phyloP scores from a whole-genome alignment of 768 basidiomycete species.

The Leccinum subgranulosum region DNA sequence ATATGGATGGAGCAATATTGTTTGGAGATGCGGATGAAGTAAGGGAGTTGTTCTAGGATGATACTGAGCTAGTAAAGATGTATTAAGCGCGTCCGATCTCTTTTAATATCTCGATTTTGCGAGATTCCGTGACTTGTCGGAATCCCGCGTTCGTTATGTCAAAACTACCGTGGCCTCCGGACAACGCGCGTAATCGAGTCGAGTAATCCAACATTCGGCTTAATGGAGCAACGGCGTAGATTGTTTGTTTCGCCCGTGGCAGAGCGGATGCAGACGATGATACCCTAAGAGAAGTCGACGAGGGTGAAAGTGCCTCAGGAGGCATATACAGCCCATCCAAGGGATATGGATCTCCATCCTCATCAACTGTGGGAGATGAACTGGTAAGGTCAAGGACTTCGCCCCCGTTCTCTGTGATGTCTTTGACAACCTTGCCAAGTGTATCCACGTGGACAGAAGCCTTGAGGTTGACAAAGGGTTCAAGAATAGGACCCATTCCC shows the following conservation, averaged over 20 bases:
- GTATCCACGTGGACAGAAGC: slow-evolving; percentile 63
- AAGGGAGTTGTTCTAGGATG: slow-evolving; percentile 47
- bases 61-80: slow-evolving; percentile 7
- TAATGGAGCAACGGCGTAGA: slow-evolving; percentile 73
- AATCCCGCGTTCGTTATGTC: slow-evolving; percentile 82
- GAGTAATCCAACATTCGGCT: slow-evolving; percentile 81
- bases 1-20: slow-evolving; percentile 67
- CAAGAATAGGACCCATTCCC: slow-evolving; percentile 71
- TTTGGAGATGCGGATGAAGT: slow-evolving; percentile 84
- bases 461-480: slow-evolving; percentile 73
- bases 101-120: slow-evolving; percentile 68
- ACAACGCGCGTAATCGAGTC: slow-evolving; percentile 70
- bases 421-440: slow-evolving; percentile 77
- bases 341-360: slow-evolving; percentile 42
- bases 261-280: slow-evolving; percentile 29
- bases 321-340: slow-evolving; percentile 74
- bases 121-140: slow-evolving; percentile 54
- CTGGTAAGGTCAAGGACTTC: slow-evolving; percentile 66
- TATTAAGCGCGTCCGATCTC: slow-evolving; percentile 72
- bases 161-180: slow-evolving; percentile 79
- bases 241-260: slow-evolving; percentile 54
- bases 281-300: slow-evolving; percentile 37
- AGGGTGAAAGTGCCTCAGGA: slow-evolving; percentile 74
- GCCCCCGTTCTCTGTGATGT: slow-evolving; percentile 81
- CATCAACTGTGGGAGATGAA: slow-evolving; percentile 33